Evolutionary conservation across 2,329 filamentous ascomycete genomes (phyloP).

Genomic region (Alternaria hordeiaustralica): DNA sequence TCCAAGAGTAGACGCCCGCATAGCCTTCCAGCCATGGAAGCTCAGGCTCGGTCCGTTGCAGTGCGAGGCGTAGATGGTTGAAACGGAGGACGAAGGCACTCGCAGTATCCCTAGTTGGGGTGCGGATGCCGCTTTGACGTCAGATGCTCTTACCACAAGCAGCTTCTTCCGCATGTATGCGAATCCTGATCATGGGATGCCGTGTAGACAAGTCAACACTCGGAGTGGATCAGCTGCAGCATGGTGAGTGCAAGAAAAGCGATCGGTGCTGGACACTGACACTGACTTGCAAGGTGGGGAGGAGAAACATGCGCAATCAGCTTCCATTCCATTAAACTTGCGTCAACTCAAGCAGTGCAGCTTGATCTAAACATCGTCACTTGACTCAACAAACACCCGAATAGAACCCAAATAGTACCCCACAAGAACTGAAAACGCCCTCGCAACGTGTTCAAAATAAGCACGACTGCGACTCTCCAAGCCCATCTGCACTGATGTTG

Average conservation of each 20-base stretch:
- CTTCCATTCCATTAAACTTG: conserved; percentile 5
- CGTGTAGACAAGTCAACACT: background rate
- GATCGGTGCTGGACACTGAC: background rate
- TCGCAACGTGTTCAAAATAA: background rate
- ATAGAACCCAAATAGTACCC: background rate
- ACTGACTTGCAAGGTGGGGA: background rate
- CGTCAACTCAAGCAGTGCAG: background rate
- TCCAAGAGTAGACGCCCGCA: background rate
- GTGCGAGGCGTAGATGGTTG: background rate
- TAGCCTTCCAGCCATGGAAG: background rate
- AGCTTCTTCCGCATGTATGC: background rate
- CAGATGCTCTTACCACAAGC: background rate
- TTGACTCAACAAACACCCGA: background rate
- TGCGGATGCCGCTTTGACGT: background rate
- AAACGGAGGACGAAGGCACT: background rate
- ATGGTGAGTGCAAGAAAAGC: background rate
- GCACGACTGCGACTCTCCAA: background rate
- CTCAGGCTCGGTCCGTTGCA: background rate
- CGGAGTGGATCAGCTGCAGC: background rate
- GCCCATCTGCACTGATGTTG: background rate
- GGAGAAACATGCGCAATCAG: background rate
- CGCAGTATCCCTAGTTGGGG: background rate
- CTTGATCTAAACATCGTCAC: background rate
- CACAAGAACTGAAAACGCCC: background rate
- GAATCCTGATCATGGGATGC: background rate